Evolutionary conservation across 371 early-diverging fungal genomes (phyloP), one percentile per base, ranked within the genome.

Genomic region (Apophysomyces elegans): DNA sequence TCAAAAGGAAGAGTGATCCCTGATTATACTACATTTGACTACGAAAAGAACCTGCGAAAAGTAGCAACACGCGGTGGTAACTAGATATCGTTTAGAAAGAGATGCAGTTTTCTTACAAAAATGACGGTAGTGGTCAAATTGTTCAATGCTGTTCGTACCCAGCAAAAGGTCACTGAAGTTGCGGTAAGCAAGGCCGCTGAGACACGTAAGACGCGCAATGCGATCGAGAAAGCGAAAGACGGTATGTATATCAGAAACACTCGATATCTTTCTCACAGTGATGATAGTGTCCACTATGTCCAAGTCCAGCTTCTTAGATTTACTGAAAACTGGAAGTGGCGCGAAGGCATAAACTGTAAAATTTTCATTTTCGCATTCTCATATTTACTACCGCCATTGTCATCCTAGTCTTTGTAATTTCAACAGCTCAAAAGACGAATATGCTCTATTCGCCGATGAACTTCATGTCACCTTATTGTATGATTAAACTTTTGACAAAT

Each of bases 51-150:
- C 73, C 65, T 94, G 78, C 83, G 90, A 71, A 93, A 92, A 78
- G 88, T 92, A 14, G 92, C 93, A 5, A 94, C 95, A 9, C 79
- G 90, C 59, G 95, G 95, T 78, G 94, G 92, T 90, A 81, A 58
- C 78, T 68, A 12, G n/a, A 35, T n/a, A 46, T 9, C 32, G 32
- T 26, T 26, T 26, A 3, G 32, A 26, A 26, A 26, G 32, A 26
- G 32, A 26, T 3, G 32, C 32, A 26, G 32, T 26, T 26, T 26
- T 3, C 32, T 3, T 26, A 26, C 3, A 26, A 26, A 26, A 26
- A 26, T 26, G 32, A 26, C 32, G 45, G 11, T 66, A 91, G 92
- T 94, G 56, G 93, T 94, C 46, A 86, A 91, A 65, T 76, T 94
- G 57, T 94, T 94, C 70, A 94, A 94, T 75, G 94, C 94, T 13